Percentiles rank a stretch among this genome's conserved stretches.
Evolutionary conservation across 139 green algal species (phyloP).

Genomic region (Auxenochlorella protothecoides): DNA sequence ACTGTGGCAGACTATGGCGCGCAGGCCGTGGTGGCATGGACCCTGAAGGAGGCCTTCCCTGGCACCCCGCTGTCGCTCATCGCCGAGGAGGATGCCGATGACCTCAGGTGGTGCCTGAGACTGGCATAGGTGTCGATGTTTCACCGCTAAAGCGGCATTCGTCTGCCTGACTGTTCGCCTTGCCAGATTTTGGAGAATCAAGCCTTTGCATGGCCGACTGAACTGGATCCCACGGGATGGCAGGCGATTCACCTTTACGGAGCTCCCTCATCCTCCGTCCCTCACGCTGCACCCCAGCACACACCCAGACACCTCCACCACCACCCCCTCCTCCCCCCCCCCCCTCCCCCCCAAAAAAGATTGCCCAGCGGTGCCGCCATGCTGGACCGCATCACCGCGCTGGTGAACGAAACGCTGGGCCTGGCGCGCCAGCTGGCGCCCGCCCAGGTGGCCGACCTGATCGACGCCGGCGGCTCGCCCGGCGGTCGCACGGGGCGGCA

Average conservation of each 20-base stretch:
- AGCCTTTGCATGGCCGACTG: no score
- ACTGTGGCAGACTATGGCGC: constrained; percentile 93
- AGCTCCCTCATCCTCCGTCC: no score
- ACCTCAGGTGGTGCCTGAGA: constrained; percentile 32
- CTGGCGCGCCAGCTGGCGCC: constrained; percentile 2
- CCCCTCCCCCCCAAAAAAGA: no score
- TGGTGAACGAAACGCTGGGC: constrained; percentile 67
- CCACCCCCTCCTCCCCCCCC: no score
- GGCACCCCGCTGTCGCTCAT: constrained; percentile 65
- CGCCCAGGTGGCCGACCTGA: constrained; percentile 39
- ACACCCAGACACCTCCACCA: no score
- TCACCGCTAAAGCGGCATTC: no score
- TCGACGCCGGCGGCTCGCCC: constrained; percentile 60
- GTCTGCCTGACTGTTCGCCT: no score
- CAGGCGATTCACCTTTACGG: no score
- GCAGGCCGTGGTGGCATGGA: constrained; percentile 83
- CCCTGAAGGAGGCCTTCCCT: constrained; percentile 42
- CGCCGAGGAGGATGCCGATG: constrained; percentile 76
- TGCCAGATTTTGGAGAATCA: no score
- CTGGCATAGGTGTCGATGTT: no score
- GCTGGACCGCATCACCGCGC: constrained; percentile 66
- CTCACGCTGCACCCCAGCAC: no score
- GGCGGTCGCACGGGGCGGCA: constrained; percentile 61
- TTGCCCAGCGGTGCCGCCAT: constrained; percentile 43
- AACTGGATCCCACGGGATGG: no score